These are phyloP conservation scores for Ophiocytium majus DNA, from an alignment of 352 stramenopile species.

Conservation along the genomic window DNA sequence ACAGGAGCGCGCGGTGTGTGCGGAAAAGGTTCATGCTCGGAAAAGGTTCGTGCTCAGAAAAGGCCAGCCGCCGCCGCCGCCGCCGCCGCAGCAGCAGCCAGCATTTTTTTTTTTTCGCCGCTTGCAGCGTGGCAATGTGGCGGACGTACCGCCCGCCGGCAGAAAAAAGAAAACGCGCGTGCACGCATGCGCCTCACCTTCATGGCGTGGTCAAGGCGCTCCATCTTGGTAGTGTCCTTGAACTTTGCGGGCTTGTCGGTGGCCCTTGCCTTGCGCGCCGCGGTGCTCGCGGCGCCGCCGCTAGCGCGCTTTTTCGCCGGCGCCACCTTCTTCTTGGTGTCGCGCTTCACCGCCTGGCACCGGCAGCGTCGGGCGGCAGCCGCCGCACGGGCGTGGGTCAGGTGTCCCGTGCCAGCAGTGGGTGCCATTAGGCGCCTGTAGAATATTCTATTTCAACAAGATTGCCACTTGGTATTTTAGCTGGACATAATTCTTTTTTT, in stretches of 20 bases:
- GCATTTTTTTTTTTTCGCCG: neutral
- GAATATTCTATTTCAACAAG: too few relatives aligned
- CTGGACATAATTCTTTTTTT: conserved; percentile 8
- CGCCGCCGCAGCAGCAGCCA: neutral
- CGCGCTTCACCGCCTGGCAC: conserved; percentile 17
- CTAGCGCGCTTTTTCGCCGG: conserved; percentile 1
- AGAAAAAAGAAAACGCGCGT: neutral
- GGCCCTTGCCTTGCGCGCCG: conserved; percentile 22
- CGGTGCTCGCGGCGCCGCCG: neutral
- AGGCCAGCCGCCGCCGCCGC: too few relatives aligned
- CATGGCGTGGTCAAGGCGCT: conserved; percentile 56
- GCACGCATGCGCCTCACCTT: conserved; percentile 29
- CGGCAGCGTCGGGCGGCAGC: neutral
- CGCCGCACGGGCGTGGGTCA: too few relatives aligned
- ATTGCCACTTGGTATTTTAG: neutral
- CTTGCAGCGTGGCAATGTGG: neutral
- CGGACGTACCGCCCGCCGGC: neutral
- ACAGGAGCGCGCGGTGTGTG: too few relatives aligned
- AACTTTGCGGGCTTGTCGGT: conserved; percentile 35
- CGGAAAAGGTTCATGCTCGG: neutral
- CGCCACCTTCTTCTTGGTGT: neutral
- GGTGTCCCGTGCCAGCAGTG: too few relatives aligned
- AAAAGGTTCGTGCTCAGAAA: neutral
- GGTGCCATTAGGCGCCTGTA: too few relatives aligned
- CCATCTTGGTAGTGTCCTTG: conserved; percentile 44